Evolutionary conservation across 208 protist species (phyloP).

Genomic region (Leishmania martiniquensis): DNA sequence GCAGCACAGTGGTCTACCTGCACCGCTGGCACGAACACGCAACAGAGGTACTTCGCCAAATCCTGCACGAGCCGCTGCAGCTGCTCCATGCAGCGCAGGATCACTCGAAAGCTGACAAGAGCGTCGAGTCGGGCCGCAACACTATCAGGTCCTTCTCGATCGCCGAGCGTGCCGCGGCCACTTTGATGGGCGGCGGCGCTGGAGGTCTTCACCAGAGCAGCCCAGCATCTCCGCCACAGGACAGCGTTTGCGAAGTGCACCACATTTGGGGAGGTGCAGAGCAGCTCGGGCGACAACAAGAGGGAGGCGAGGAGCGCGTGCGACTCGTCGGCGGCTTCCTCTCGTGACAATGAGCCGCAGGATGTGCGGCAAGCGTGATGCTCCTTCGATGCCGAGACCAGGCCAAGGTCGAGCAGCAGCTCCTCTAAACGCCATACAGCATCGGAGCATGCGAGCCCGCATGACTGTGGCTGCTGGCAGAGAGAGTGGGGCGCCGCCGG

Average conservation of each 20-base stretch:
- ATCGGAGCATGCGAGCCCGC: background rate
- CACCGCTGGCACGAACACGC: constrained; percentile 18
- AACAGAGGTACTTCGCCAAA: constrained; percentile 15
- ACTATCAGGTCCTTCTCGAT: background rate
- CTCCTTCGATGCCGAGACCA: background rate
- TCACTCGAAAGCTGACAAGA: constrained; percentile 18
- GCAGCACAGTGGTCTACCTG: background rate
- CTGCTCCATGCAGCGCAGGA: constrained; percentile 1
- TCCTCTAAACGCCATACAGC: constrained; percentile 3
- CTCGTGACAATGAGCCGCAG: background rate
- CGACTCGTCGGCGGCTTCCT: constrained; percentile 4
- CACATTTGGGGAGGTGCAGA: constrained; percentile 3
- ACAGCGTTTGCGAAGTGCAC: background rate
- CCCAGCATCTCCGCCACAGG: constrained; percentile 9
- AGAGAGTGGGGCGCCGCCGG: background rate
- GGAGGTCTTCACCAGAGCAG: background rate
- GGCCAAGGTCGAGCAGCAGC: constrained; percentile 4
- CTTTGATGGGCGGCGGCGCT: background rate
- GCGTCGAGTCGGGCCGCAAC: constrained; percentile 11
- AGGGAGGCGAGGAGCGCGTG: constrained; percentile 8
- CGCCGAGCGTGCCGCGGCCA: background rate
- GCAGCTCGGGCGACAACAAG: constrained; percentile 2
- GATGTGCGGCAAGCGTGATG: background rate
- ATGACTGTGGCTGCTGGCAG: background rate
- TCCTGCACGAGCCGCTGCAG: constrained; percentile 20